Conservation (phyloP, 768 basidiomycete genomes). For the Filobasidium floriforme region DNA sequence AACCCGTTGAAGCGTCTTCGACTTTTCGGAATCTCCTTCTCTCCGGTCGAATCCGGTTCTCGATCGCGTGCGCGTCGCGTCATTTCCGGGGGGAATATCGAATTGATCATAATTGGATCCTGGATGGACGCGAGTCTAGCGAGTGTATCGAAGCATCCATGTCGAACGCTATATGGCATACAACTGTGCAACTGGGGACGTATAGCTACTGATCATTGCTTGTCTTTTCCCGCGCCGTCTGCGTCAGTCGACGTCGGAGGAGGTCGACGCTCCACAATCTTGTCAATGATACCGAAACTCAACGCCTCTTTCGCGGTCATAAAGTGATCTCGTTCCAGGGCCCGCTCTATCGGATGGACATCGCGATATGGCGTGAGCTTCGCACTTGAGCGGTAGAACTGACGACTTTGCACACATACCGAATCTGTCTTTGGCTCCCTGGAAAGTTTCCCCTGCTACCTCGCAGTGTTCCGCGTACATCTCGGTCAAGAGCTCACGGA, state of each 20-base stretch:
- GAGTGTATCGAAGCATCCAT: too few species aligned
- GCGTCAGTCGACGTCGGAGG: neutral
- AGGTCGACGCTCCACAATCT: conserved; percentile 59
- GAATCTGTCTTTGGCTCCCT: conserved; percentile 65
- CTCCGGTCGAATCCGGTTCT: too few species aligned
- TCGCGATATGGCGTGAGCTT: neutral
- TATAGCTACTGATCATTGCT: too few species aligned
- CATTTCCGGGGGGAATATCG: too few species aligned
- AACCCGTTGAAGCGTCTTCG: too few species aligned
- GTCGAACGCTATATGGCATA: too few species aligned
- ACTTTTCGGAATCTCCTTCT: too few species aligned
- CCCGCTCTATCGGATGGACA: conserved; percentile 55
- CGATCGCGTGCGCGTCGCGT: too few species aligned
- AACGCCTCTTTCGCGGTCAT: conserved; percentile 92
- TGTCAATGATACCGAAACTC: conserved; percentile 86
- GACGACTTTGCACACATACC: conserved; percentile 49
- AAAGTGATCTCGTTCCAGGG: conserved; percentile 90
- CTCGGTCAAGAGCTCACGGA: conserved; percentile 69
- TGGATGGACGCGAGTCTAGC: too few species aligned
- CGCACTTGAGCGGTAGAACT: neutral
- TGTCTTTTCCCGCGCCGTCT: neutral
- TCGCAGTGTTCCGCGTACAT: conserved; percentile 86
- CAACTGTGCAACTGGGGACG: too few species aligned
- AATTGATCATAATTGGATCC: too few species aligned
- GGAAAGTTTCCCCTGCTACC: conserved; percentile 57